These are phyloP conservation scores for Abrus precatorius DNA, from an alignment of 306 rosid species.

Conservation along the genomic window DNA sequence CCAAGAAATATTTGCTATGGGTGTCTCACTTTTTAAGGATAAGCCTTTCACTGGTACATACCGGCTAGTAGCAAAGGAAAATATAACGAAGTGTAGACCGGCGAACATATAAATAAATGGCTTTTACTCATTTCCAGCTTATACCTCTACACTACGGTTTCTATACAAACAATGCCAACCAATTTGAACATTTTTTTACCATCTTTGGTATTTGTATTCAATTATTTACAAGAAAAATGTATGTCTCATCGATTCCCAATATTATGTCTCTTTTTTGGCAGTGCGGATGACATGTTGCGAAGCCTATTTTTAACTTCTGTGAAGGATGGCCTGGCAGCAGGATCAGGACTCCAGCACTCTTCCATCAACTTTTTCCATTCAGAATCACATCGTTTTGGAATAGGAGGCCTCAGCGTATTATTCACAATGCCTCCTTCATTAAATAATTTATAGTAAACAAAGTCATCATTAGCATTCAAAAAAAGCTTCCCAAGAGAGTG, in stretches of 20 bases:
- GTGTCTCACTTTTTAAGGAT: not conserved
- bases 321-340: slow-evolving; percentile 79
- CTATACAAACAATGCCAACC: slow-evolving; percentile 47
- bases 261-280: slow-evolving; percentile 64
- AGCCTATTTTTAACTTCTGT: slow-evolving; percentile 77
- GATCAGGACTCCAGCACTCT: slow-evolving; percentile 91
- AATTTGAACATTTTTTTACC: not conserved
- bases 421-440: slow-evolving; percentile 87
- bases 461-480: slow-evolving; percentile 37
- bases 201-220: slow-evolving; percentile 40
- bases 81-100: not conserved
- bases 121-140: slow-evolving; percentile 42
- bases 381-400: slow-evolving; percentile 88
- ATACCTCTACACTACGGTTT: slow-evolving; percentile 44
- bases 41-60: not conserved
- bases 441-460: slow-evolving; percentile 31
- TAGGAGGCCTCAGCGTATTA: slow-evolving; percentile 83
- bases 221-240: slow-evolving; percentile 44
- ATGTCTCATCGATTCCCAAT: slow-evolving; percentile 48
- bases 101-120: not conserved
- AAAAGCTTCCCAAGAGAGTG: not conserved
- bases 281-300: slow-evolving; percentile 70
- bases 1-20: not conserved
- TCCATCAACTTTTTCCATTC: slow-evolving; percentile 91
- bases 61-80: not conserved